phyloP scores from a whole-genome alignment of 2,329 filamentous ascomycete species.

The Beauveria sp. region DNA sequence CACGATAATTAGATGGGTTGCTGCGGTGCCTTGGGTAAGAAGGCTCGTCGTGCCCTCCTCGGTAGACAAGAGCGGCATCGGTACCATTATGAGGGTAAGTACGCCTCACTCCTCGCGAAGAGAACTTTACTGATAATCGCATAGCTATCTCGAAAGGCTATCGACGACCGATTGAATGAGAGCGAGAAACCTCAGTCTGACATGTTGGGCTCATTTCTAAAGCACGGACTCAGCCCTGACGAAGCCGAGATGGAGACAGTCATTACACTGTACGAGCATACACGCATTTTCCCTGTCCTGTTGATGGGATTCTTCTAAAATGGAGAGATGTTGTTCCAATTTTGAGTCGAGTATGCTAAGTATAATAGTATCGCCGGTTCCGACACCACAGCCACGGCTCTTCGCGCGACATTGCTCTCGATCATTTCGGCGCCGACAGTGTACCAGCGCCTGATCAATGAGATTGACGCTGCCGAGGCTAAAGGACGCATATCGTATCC shows the following conservation, averaged over 20 bases:
- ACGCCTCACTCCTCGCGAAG: neutral
- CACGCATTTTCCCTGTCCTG: neutral
- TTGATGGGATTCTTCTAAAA: neutral
- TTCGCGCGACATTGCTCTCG: neutral
- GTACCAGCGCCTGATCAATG: neutral
- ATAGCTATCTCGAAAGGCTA: neutral
- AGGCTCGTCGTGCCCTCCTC: neutral
- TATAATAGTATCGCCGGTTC: neutral
- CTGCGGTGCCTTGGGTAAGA: neutral
- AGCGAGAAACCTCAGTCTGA: neutral
- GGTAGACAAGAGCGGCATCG: neutral
- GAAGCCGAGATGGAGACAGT: slow-evolving; percentile 2
- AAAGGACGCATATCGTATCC: neutral
- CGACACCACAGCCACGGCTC: slow-evolving; percentile 1
- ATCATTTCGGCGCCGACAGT: neutral
- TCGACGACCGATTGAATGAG: neutral
- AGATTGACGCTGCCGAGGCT: neutral
- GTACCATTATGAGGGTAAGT: neutral
- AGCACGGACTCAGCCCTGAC: neutral
- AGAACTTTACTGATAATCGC: neutral
- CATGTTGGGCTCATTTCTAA: neutral
- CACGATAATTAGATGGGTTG: neutral
- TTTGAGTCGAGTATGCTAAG: neutral
- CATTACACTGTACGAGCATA: neutral
- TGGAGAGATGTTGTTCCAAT: accelerated